A percentile compares a stretch with the other conserved stretches of the same genome.
Evolutionary conservation across 2,329 filamentous ascomycete genomes (phyloP).

Genomic region (Xylaria sp.): DNA sequence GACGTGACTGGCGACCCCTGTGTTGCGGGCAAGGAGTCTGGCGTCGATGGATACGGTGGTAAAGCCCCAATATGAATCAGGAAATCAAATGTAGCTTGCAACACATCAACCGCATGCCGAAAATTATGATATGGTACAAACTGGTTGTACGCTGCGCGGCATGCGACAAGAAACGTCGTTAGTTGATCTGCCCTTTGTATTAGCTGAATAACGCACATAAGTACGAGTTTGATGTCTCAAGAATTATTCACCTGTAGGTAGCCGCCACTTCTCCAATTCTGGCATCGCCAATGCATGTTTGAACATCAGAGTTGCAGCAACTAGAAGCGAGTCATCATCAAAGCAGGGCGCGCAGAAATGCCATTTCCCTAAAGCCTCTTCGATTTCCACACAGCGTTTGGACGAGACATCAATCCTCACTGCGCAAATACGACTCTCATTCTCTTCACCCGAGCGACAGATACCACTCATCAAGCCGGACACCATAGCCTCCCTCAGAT

Average conservation of each 20-base stretch:
- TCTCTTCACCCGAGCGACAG: slow-evolving; percentile 74
- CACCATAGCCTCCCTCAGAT: slow-evolving; percentile 92
- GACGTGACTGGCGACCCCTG: slow-evolving; percentile 74
- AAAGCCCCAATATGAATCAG: slow-evolving; percentile 82
- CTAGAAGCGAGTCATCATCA: slow-evolving; percentile 87
- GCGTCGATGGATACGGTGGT: slow-evolving; percentile 69
- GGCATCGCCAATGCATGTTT: slow-evolving; percentile 86
- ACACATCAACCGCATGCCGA: slow-evolving; percentile 93
- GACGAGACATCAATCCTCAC: slow-evolving; percentile 75
- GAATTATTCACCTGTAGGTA: slow-evolving; percentile 74
- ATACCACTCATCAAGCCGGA: slow-evolving; percentile 90
- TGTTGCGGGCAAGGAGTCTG: slow-evolving; percentile 46
- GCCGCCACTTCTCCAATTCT: slow-evolving; percentile 82
- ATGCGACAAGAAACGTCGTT: slow-evolving; percentile 85
- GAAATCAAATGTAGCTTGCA: slow-evolving; percentile 93
- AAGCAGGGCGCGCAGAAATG: slow-evolving; percentile 90
- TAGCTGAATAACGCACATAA: slow-evolving; percentile 51
- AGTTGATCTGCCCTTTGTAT: slow-evolving; percentile 73
- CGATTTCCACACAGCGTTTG: slow-evolving; percentile 73
- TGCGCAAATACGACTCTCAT: slow-evolving; percentile 70
- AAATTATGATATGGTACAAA: slow-evolving; percentile 99
- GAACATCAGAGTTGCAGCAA: slow-evolving; percentile 88
- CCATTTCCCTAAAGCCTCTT: slow-evolving; percentile 80
- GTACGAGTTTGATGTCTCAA: slow-evolving; percentile 26
- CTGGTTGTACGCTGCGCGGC: slow-evolving; percentile 92